phyloP scores from a whole-genome alignment of 2,329 filamentous ascomycete genomes.

The Colletotrichum scovillei region DNA sequence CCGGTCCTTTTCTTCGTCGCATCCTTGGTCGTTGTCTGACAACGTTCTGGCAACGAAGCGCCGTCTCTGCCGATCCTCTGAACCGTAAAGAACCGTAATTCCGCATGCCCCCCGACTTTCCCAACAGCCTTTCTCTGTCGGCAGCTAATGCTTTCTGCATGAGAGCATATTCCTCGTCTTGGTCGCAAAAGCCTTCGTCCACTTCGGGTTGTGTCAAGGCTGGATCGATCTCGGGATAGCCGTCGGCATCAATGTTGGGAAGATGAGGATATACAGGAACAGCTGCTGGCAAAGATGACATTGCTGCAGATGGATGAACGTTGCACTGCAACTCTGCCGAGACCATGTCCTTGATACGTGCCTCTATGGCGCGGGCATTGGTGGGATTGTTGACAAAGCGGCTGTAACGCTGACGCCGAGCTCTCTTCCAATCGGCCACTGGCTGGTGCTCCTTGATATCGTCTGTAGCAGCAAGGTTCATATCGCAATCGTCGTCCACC shows the following conservation, averaged over 20 bases:
- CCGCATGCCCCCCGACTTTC: background rate
- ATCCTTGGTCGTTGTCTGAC: constrained; percentile 33
- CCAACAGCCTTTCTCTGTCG: background rate
- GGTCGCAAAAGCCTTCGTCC: constrained; percentile 32
- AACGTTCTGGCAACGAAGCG: constrained; percentile 27
- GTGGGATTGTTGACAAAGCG: constrained; percentile 28
- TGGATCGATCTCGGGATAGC: background rate
- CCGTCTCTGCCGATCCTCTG: constrained; percentile 30
- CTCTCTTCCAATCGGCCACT: constrained; percentile 31
- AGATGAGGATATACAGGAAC: background rate
- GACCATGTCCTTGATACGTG: constrained; percentile 25
- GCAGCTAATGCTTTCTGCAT: background rate
- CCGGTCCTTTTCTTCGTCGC: constrained; percentile 28
- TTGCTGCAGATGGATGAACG: background rate
- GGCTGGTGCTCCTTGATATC: constrained; percentile 18
- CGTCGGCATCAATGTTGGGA: constrained; percentile 13
- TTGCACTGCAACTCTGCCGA: constrained; percentile 19
- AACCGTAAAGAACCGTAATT: constrained; percentile 19
- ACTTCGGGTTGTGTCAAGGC: background rate
- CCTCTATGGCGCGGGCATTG: constrained; percentile 20
- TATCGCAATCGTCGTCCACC: constrained; percentile 27
- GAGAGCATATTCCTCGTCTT: constrained; percentile 5
- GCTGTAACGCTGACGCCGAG: constrained; percentile 25
- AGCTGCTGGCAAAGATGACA: background rate
- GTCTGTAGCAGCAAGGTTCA: constrained; percentile 10